Percentiles rank a stretch among this genome's conserved stretches.
Conservation (phyloP, 2,329 filamentous ascomycete genomes). For the Beauveria rudraprayagi region DNA sequence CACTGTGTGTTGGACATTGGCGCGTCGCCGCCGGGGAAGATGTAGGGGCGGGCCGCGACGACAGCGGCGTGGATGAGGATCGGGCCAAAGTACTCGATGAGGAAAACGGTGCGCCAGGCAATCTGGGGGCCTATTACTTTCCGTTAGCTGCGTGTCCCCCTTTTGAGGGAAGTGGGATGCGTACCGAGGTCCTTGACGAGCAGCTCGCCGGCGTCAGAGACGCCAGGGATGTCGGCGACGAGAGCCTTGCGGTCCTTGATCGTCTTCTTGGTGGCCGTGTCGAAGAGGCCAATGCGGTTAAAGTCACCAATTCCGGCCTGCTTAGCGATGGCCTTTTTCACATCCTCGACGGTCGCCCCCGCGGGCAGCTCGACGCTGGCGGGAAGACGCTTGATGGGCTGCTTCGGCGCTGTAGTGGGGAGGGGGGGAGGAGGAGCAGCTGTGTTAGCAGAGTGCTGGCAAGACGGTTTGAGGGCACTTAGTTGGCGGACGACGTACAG, state of each 20-base stretch:
- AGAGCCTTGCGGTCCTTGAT: conserved; percentile 53
- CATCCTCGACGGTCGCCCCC: conserved; percentile 50
- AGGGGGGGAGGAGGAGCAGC: not conserved
- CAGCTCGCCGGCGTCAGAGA: conserved; percentile 48
- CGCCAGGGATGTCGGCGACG: conserved; percentile 39
- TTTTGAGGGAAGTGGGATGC: not conserved
- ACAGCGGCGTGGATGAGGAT: conserved; percentile 76
- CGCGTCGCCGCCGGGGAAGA: conserved; percentile 36
- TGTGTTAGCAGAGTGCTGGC: not conserved
- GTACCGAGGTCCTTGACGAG: conserved; percentile 90
- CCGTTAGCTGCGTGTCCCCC: not conserved
- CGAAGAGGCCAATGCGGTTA: conserved; percentile 56
- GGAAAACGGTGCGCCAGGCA: conserved; percentile 85
- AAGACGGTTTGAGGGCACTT: not conserved
- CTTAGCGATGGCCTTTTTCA: conserved; percentile 48
- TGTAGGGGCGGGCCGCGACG: conserved; percentile 62
- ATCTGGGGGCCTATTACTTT: conserved; percentile 66
- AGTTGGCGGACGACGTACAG: conserved; percentile 20
- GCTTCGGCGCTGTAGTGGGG: conserved; percentile 32
- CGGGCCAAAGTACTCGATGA: conserved; percentile 91
- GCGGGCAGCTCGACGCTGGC: conserved; percentile 38
- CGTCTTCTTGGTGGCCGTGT: conserved; percentile 52
- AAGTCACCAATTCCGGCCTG: conserved; percentile 43
- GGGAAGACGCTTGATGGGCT: conserved; percentile 48
- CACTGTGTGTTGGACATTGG: conserved; percentile 60